A percentile compares a stretch with the other conserved stretches of the same genome.
Conservation (phyloP, 768 basidiomycete genomes). For the Strobilomyces echinocephalus region DNA sequence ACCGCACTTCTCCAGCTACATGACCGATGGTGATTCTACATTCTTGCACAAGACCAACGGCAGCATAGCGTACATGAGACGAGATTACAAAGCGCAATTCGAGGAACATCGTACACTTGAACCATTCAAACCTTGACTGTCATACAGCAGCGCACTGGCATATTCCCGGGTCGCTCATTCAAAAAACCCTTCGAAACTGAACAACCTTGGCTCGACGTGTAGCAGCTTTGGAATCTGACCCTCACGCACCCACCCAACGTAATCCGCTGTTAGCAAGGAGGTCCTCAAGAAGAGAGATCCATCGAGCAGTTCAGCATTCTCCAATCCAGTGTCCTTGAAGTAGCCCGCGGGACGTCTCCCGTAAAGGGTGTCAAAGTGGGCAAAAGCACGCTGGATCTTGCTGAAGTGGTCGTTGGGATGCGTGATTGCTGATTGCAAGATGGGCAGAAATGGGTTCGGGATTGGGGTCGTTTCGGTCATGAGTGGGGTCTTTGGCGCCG, state of each 20-base stretch:
- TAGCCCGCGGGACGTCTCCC: slow-evolving; percentile 25
- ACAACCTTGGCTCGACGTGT: neutral
- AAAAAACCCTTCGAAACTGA: slow-evolving; percentile 25
- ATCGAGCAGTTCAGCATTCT: slow-evolving; percentile 30
- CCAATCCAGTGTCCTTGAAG: slow-evolving; percentile 27
- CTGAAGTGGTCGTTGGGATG: slow-evolving; percentile 33
- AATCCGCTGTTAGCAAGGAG: slow-evolving; percentile 28
- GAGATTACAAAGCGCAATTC: too few relatives aligned
- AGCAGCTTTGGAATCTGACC: slow-evolving; percentile 26
- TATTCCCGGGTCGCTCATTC: neutral
- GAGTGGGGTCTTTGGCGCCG: neutral
- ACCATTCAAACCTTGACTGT: neutral
- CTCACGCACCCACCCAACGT: slow-evolving; percentile 39
- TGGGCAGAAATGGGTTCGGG: slow-evolving; percentile 38
- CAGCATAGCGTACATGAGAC: neutral
- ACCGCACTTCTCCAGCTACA: too few relatives aligned
- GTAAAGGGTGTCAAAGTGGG: slow-evolving; percentile 32
- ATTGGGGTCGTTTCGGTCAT: slow-evolving; percentile 12
- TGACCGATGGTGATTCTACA: neutral
- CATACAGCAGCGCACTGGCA: neutral
- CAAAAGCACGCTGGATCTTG: slow-evolving; percentile 33
- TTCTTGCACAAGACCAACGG: neutral
- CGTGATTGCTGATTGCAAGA: slow-evolving; percentile 35
- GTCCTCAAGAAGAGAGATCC: slow-evolving; percentile 34
- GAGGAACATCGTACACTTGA: neutral